Conservation (phyloP, 805 yeast genomes). For the Saccharomycopsis sp. region DNA sequence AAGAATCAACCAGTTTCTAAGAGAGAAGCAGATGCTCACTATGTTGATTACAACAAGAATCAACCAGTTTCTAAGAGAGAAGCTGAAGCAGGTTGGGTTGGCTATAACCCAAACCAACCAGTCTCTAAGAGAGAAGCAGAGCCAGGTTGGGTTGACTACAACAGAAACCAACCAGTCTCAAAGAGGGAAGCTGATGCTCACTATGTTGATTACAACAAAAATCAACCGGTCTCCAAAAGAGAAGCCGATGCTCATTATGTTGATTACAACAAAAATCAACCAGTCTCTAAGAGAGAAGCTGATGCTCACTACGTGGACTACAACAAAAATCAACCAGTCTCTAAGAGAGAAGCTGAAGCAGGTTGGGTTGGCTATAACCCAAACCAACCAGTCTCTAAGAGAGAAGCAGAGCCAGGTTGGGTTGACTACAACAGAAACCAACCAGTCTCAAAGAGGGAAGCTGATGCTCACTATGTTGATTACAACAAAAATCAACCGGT, state of each 20-base stretch:
- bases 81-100: background rate
- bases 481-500: constrained; percentile 12
- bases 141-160: constrained; percentile 10
- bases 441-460: constrained; percentile 14
- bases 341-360: constrained; percentile 14
- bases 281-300: constrained; percentile 10
- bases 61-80: constrained; percentile 12
- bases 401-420: constrained; percentile 16
- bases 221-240: constrained; percentile 15
- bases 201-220: constrained; percentile 6
- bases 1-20: constrained; percentile 14
- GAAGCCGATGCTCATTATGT: constrained; percentile 15
- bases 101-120: too few relatives aligned
- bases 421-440: constrained; percentile 5
- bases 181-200: constrained; percentile 15
- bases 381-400: constrained; percentile 13
- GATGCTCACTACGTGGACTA: constrained; percentile 7
- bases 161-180: constrained; percentile 13
- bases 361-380: constrained; percentile 7
- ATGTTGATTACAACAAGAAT: constrained; percentile 3
- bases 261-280: constrained; percentile 6
- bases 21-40: constrained; percentile 8
- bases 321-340: constrained; percentile 12
- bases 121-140: too few relatives aligned
- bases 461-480: constrained; percentile 6